Conservation (phyloP, 2,329 filamentous ascomycete species). For the Paraphaeosphaeria sporulosa region DNA sequence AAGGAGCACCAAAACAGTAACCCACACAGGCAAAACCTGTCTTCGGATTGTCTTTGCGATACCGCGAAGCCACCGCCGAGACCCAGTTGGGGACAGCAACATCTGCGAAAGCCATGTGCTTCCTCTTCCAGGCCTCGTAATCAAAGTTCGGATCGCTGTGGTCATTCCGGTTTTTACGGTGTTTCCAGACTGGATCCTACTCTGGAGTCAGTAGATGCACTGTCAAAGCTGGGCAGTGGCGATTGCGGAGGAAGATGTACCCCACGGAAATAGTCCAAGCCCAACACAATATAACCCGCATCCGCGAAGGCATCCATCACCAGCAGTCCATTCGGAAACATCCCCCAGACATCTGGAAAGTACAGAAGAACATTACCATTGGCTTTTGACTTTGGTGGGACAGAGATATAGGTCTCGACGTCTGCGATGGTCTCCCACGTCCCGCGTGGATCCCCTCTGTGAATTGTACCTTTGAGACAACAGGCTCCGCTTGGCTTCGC, state of each 20-base stretch:
- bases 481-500: conserved; percentile 48
- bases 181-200: conserved; percentile 54
- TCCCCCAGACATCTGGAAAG: conserved; percentile 57
- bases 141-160: conserved; percentile 50
- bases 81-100: conserved; percentile 57
- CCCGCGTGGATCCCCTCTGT: conserved; percentile 51
- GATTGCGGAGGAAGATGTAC: conserved; percentile 31
- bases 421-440: conserved; percentile 42
- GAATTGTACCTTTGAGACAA: conserved; percentile 52
- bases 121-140: conserved; percentile 57
- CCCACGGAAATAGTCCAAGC: conserved; percentile 57
- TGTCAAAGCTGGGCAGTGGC: conserved; percentile 17
- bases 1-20: conserved; percentile 52
- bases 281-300: conserved; percentile 53
- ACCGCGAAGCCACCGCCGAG: conserved; percentile 47
- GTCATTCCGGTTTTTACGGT: conserved; percentile 39
- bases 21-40: conserved; percentile 55
- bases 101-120: conserved; percentile 54
- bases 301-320: conserved; percentile 58
- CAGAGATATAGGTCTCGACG: conserved; percentile 51
- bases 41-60: conserved; percentile 33
- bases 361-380: conserved; percentile 57
- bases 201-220: conserved; percentile 14
- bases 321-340: conserved; percentile 54
- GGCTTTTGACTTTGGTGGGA: conserved; percentile 32